These are phyloP conservation scores for Epichloe bromicola DNA, from an alignment of 2,329 filamentous ascomycete genomes.

Conservation along the genomic window DNA sequence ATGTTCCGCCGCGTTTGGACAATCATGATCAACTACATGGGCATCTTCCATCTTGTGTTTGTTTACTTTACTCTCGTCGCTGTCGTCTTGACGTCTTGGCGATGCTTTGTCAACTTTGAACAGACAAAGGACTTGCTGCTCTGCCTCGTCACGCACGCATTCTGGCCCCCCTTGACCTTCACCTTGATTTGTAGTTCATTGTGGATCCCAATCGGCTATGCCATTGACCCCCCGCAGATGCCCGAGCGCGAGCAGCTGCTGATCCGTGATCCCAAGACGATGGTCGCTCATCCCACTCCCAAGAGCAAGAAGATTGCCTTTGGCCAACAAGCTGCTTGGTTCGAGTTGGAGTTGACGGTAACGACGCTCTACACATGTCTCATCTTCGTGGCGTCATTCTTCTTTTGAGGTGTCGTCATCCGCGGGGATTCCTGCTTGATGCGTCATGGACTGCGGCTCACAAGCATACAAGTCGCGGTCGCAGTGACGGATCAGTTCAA, in stretches of 20 bases:
- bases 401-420: conserved; percentile 9
- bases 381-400: conserved; percentile 32
- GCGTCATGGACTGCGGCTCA: no score
- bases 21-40: conserved; percentile 43
- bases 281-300: conserved; percentile 37
- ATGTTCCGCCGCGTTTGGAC: conserved; percentile 40
- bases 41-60: conserved; percentile 39
- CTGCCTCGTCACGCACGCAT: conserved; percentile 44
- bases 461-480: not conserved
- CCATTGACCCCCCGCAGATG: conserved; percentile 44
- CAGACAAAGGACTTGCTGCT: conserved; percentile 29
- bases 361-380: conserved; percentile 36
- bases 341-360: conserved; percentile 40
- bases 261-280: conserved; percentile 39
- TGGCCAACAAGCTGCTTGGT: conserved; percentile 39
- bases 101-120: conserved; percentile 30
- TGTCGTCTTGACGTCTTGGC: conserved; percentile 36
- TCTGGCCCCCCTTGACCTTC: conserved; percentile 51
- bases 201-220: conserved; percentile 48
- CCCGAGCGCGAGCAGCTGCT: conserved; percentile 45
- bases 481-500: not conserved
- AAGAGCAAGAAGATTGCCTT: conserved; percentile 42
- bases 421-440: not conserved
- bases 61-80: conserved; percentile 39
- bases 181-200: conserved; percentile 39